Percentiles rank a stretch among this genome's conserved stretches.
Conservation (phyloP, 2,329 filamentous ascomycete species). For the Trichocomaceae sp. region DNA sequence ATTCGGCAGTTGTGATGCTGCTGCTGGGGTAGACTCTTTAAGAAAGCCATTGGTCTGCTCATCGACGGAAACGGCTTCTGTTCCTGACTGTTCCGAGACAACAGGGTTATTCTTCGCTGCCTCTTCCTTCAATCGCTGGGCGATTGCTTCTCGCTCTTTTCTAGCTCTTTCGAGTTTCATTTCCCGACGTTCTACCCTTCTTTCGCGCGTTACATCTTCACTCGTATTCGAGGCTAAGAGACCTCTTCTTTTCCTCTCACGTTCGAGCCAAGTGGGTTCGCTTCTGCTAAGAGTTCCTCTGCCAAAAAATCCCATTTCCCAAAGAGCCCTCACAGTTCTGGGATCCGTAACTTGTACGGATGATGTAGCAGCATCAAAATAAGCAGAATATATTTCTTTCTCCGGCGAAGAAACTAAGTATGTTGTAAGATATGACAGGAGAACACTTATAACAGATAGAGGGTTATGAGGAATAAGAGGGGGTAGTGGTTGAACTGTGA, state of each 20-base stretch:
- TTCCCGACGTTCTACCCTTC: slow-evolving; percentile 72
- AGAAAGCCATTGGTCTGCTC: neutral
- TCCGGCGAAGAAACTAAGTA: slow-evolving; percentile 62
- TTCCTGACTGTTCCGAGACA: slow-evolving; percentile 2
- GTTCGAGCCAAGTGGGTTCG: slow-evolving; percentile 86
- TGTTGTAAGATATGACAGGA: slow-evolving; percentile 63
- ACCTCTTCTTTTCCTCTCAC: slow-evolving; percentile 68
- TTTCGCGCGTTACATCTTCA: slow-evolving; percentile 69
- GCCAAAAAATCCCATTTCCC: slow-evolving; percentile 97
- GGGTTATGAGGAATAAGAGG: slow-evolving; percentile 89
- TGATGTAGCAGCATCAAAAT: slow-evolving; percentile 73
- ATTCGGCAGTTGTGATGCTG: neutral
- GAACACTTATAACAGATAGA: slow-evolving; percentile 74
- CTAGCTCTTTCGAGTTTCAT: slow-evolving; percentile 91
- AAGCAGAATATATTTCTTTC: slow-evolving; percentile 59
- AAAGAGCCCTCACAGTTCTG: slow-evolving; percentile 69
- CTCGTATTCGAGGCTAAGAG: slow-evolving; percentile 62
- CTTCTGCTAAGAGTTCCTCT: slow-evolving; percentile 89
- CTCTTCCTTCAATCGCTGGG: slow-evolving; percentile 59
- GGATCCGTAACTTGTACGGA: slow-evolving; percentile 79
- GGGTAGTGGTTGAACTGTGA: slow-evolving; percentile 77
- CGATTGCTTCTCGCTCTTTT: slow-evolving; percentile 75
- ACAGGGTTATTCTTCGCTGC: slow-evolving; percentile 26
- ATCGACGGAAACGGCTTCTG: slow-evolving; percentile 13
- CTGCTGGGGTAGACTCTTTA: slow-evolving; percentile 1